Evolutionary conservation across 805 yeast genomes (phyloP).

Genomic region (Saturnispora zaruensis): DNA sequence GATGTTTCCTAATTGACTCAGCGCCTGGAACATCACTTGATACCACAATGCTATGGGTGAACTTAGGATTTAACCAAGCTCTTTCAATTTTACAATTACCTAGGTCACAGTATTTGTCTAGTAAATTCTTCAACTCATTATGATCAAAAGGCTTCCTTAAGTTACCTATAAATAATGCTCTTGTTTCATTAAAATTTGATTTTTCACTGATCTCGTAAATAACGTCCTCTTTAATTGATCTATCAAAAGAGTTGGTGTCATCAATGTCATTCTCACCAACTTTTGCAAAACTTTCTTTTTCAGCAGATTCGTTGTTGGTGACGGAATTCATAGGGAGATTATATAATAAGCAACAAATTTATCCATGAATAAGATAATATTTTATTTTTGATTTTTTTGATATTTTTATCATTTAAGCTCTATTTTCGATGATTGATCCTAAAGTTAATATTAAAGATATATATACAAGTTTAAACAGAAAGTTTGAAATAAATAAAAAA

Average conservation of each 20-base stretch:
- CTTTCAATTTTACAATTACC: constrained; percentile 29
- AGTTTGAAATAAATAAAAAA: not conserved
- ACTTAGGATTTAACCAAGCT: constrained; percentile 35
- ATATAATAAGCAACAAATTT: not conserved
- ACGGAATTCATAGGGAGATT: not conserved
- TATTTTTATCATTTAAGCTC: too few species aligned
- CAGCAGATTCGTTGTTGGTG: not conserved
- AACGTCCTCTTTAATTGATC: constrained; percentile 23
- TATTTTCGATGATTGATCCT: not conserved
- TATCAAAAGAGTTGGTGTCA: constrained; percentile 17
- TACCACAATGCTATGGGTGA: constrained; percentile 37
- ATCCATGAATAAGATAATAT: not conserved
- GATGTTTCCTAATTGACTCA: constrained; percentile 25
- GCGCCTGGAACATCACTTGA: constrained; percentile 36
- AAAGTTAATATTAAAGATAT: not conserved
- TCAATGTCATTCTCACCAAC: not conserved
- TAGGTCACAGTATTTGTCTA: constrained; percentile 27
- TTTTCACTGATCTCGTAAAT: constrained; percentile 28
- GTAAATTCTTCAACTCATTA: constrained; percentile 29
- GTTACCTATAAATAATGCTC: constrained; percentile 39
- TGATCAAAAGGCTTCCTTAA: constrained; percentile 33
- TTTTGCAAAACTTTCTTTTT: not conserved
- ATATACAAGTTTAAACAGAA: constrained; percentile 4
- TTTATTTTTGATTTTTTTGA: not conserved
- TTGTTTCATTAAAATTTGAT: constrained; percentile 31